A percentile compares a stretch with the other conserved stretches of the same genome.
Evolutionary conservation across 208 protist species (phyloP).

Genomic region (Crithidia expoeki): DNA sequence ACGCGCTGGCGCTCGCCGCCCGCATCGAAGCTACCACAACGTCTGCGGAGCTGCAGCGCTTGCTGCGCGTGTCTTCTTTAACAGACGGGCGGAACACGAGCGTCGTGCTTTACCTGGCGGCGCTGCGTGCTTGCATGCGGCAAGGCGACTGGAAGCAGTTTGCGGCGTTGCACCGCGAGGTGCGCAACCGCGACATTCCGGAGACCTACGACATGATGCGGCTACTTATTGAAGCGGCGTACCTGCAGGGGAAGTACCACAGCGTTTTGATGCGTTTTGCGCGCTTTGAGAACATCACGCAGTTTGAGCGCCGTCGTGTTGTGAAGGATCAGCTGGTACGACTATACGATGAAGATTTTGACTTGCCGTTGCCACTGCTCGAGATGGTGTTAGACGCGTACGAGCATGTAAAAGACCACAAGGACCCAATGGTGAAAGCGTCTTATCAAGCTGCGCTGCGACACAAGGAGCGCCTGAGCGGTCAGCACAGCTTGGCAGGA

Average conservation of each 20-base stretch:
- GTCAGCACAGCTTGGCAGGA: slow-evolving; percentile 16
- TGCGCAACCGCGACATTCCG: slow-evolving; percentile 57
- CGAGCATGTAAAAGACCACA: slow-evolving; percentile 43
- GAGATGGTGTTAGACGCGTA: slow-evolving; percentile 69
- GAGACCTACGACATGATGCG: slow-evolving; percentile 78
- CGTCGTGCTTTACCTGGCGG: slow-evolving; percentile 52
- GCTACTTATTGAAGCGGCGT: slow-evolving; percentile 70
- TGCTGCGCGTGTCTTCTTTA: slow-evolving; percentile 39
- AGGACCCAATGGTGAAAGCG: slow-evolving; percentile 48
- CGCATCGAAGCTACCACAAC: slow-evolving; percentile 46
- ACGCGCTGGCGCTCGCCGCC: slow-evolving; percentile 43
- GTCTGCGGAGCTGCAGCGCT: slow-evolving; percentile 39
- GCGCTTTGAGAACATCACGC: slow-evolving; percentile 64
- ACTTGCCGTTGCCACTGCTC: slow-evolving; percentile 45
- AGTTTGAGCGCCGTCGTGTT: slow-evolving; percentile 55
- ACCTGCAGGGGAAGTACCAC: slow-evolving; percentile 55
- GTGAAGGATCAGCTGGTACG: slow-evolving; percentile 47
- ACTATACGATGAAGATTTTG: slow-evolving; percentile 67
- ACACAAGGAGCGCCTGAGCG: slow-evolving; percentile 36
- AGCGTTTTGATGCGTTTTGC: slow-evolving; percentile 67
- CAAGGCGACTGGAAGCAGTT: slow-evolving; percentile 64
- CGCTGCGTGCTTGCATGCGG: slow-evolving; percentile 65
- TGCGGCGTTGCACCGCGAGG: slow-evolving; percentile 55
- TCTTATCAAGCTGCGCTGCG: slow-evolving; percentile 56
- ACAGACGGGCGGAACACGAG: slow-evolving; percentile 36